Conservation (phyloP, 257 asterid species). For the Nicotiana knightiana region DNA sequence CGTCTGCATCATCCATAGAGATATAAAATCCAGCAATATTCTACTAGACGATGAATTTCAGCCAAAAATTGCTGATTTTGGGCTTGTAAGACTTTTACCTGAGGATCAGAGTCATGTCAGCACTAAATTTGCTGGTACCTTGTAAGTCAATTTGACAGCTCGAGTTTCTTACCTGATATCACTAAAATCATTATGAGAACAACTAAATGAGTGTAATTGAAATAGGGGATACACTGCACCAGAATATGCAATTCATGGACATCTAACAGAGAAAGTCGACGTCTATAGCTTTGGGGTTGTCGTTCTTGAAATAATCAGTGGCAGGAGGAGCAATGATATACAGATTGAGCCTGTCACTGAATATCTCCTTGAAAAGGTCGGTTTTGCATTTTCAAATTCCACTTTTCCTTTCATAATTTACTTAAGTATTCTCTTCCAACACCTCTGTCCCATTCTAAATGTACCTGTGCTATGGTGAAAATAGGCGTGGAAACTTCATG, state of each 20-base stretch:
- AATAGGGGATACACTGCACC: conserved; percentile 87
- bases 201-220: neutral
- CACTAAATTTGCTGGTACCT: conserved; percentile 85
- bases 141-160: conserved; percentile 36
- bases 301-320: conserved; percentile 63
- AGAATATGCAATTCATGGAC: conserved; percentile 78
- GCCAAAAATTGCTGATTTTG: conserved; percentile 77
- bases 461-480: neutral
- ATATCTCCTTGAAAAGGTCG: conserved; percentile 68
- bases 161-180: neutral
- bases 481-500: conserved; percentile 79
- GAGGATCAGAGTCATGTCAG: conserved; percentile 71
- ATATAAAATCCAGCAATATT: conserved; percentile 69
- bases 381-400: neutral
- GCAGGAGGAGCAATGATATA: conserved; percentile 51
- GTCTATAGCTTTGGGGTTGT: conserved; percentile 77
- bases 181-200: neutral
- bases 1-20: conserved; percentile 68
- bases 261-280: conserved; percentile 78
- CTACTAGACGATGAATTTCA: conserved; percentile 56
- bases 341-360: conserved; percentile 42
- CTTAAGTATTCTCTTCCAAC: neutral
- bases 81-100: conserved; percentile 71
- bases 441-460: neutral
- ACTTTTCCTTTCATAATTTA: neutral